phyloP scores from a whole-genome alignment of 129 eudicot genomes.

The Kitagawia praeruptora region DNA sequence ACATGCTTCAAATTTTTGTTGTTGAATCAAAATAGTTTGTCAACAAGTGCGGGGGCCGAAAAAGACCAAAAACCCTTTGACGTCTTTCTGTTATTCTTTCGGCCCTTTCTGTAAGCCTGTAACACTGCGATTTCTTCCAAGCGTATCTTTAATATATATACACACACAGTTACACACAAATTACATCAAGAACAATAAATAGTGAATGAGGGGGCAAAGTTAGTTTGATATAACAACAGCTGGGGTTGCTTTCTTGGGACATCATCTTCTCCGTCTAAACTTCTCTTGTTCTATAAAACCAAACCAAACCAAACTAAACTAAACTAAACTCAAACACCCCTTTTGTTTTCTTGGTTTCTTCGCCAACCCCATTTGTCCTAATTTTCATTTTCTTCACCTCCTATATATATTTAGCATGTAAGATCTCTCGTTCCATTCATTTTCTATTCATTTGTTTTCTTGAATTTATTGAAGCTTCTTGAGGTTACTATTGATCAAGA shows the following conservation, averaged over 20 bases:
- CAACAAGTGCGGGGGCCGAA: constrained; percentile 1
- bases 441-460: not conserved
- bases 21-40: no score
- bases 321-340: not conserved
- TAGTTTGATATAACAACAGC: not conserved
- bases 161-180: not conserved
- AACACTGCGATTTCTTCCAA: constrained; percentile 25
- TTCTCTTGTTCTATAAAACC: constrained; percentile 6
- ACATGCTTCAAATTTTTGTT: not conserved
- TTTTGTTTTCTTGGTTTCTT: constrained; percentile 30
- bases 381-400: not conserved
- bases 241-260: not conserved
- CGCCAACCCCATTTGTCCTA: constrained; percentile 25
- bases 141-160: not conserved
- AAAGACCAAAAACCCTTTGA: not conserved
- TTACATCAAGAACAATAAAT: no score
- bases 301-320: not conserved
- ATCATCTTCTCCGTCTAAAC: constrained; percentile 35
- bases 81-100: not conserved
- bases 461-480: not conserved
- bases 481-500: constrained; percentile 1
- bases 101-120: constrained; percentile 10
- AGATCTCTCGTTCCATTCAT: constrained; percentile 11
- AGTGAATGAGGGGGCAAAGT: not conserved
- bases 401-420: constrained; percentile 21